A percentile compares a stretch with the other conserved stretches of the same genome.
These are phyloP conservation scores for Hibiscus trionum DNA, from an alignment of 345 rosid genomes.

Conservation along the genomic window DNA sequence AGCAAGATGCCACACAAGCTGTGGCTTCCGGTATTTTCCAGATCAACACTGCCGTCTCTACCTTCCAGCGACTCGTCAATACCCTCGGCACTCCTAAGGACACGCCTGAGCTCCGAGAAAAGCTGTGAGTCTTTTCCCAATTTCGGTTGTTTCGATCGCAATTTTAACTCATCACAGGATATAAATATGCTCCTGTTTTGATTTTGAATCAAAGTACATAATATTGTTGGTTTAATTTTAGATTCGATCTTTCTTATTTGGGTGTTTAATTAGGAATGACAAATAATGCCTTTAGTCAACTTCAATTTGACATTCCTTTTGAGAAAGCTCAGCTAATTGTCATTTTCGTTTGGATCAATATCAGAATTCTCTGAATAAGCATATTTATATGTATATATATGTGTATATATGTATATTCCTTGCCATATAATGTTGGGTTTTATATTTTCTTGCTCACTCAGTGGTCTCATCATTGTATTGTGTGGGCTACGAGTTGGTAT, in stretches of 20 bases:
- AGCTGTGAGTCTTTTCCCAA: conserved; percentile 57
- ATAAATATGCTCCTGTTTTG: neutral
- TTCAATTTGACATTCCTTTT: neutral
- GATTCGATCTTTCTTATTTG: neutral
- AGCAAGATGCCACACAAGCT: conserved; percentile 78
- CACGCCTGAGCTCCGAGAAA: conserved; percentile 89
- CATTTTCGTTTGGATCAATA: neutral
- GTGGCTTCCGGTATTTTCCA: conserved; percentile 96
- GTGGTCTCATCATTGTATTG: neutral
- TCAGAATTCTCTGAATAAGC: neutral
- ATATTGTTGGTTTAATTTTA: neutral
- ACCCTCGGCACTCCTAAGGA: conserved; percentile 97
- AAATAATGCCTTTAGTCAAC: neutral
- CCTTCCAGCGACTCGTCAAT: conserved; percentile 87
- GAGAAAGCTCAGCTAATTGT: neutral
- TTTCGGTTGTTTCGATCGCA: neutral
- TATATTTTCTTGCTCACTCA: neutral
- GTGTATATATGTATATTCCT: neutral
- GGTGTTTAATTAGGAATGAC: neutral
- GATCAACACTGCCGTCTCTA: conserved; percentile 94
- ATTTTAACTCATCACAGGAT: neutral
- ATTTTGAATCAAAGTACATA: neutral
- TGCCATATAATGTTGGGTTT: neutral
- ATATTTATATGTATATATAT: too few species aligned
- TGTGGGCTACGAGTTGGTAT: neutral